phyloP scores from a whole-genome alignment of 805 yeast species.

The Yarrowia sp. region DNA sequence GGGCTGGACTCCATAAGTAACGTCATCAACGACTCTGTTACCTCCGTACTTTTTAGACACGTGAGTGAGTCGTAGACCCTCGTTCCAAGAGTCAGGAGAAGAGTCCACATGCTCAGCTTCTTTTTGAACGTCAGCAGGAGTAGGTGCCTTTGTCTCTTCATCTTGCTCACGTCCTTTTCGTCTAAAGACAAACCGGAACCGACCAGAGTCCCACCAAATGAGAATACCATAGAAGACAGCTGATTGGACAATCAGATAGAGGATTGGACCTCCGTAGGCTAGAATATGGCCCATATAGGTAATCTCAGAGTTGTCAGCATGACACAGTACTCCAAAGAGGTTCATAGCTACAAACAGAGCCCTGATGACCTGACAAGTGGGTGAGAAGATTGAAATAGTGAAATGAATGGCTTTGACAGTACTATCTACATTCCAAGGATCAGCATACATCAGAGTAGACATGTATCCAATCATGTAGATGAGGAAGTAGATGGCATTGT shows the following conservation, averaged over 20 bases:
- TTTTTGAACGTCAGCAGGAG: slow-evolving; percentile 32
- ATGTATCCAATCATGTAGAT: slow-evolving; percentile 39
- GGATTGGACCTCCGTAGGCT: slow-evolving; percentile 41
- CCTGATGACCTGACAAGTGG: slow-evolving; percentile 36
- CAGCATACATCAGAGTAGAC: slow-evolving; percentile 37
- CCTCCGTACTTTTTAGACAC: slow-evolving; percentile 36
- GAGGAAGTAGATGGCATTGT: slow-evolving; percentile 38
- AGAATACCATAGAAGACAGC: slow-evolving; percentile 33
- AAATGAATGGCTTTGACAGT: slow-evolving; percentile 36
- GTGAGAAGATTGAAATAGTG: slow-evolving; percentile 36
- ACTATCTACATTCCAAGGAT: slow-evolving; percentile 34
- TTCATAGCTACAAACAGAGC: slow-evolving; percentile 39
- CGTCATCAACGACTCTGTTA: slow-evolving; percentile 38
- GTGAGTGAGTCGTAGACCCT: slow-evolving; percentile 38
- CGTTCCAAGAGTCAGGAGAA: slow-evolving; percentile 28
- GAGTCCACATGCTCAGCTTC: slow-evolving; percentile 35
- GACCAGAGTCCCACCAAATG: slow-evolving; percentile 41
- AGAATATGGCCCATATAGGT: slow-evolving; percentile 37
- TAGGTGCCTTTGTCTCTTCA: slow-evolving; percentile 29
- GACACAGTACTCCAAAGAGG: slow-evolving; percentile 39
- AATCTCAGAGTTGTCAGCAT: slow-evolving; percentile 31
- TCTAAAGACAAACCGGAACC: slow-evolving; percentile 31
- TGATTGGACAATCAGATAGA: slow-evolving; percentile 37
- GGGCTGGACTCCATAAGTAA: slow-evolving; percentile 39
- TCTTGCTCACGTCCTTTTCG: slow-evolving; percentile 25